Percentiles rank a stretch among this genome's conserved stretches.
Evolutionary conservation across 1,139 yeast genomes (phyloP).

Genomic region (Citeromyces siamensis): DNA sequence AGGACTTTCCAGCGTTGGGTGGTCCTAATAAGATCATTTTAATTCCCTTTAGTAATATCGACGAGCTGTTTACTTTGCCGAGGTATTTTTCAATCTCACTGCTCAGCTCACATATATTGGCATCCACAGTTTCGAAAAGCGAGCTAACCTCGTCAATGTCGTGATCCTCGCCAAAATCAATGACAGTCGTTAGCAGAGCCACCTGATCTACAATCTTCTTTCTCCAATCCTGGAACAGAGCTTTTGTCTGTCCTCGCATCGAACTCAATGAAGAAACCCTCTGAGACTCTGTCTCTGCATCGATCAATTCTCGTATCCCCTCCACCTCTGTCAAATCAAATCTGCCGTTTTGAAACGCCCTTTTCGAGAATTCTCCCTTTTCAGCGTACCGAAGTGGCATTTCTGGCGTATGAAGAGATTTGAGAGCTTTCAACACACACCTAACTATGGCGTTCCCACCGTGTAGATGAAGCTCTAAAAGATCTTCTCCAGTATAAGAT

Average conservation of each 20-base stretch:
- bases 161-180: conserved; percentile 94
- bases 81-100: conserved; percentile 36
- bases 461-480: conserved; percentile 78
- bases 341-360: conserved; percentile 38
- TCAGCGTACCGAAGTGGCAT: conserved; percentile 67
- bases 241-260: conserved; percentile 55
- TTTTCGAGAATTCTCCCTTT: conserved; percentile 81
- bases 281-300: conserved; percentile 91
- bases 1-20: conserved; percentile 95
- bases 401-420: conserved; percentile 28
- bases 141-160: conserved; percentile 50
- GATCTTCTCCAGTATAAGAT: conserved; percentile 92
- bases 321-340: conserved; percentile 75
- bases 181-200: conserved; percentile 74
- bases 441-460: conserved; percentile 85
- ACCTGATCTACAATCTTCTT: conserved; percentile 46
- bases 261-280: conserved; percentile 63
- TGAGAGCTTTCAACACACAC: conserved; percentile 57
- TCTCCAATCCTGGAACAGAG: conserved; percentile 56
- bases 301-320: conserved; percentile 79
- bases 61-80: conserved; percentile 41
- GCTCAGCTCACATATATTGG: conserved; percentile 27
- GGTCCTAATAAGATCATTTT: conserved; percentile 72
- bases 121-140: conserved; percentile 36
- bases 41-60: conserved; percentile 62